These are phyloP conservation scores for Paracoccidioides lutzii DNA, from an alignment of 2,329 filamentous ascomycete species.

Conservation along the genomic window DNA sequence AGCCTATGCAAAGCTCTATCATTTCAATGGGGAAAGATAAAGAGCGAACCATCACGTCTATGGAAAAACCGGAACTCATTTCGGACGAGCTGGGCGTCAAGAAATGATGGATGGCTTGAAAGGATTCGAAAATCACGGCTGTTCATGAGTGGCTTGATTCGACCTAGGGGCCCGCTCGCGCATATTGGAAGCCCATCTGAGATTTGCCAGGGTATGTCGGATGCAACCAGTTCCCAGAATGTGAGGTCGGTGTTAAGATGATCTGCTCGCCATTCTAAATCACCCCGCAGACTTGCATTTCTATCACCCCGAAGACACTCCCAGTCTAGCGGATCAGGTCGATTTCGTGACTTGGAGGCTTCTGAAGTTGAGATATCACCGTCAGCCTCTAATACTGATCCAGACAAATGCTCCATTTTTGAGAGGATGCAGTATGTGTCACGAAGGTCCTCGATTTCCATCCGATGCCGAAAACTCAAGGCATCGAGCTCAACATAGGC, in stretches of 20 bases:
- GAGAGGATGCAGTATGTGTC: slow-evolving; percentile 2
- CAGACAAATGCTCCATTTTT: neutral
- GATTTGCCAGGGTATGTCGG: slow-evolving; percentile 1
- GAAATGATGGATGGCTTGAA: slow-evolving; percentile 1
- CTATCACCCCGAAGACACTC: slow-evolving; percentile 1
- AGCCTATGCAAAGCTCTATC: neutral
- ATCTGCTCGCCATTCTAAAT: slow-evolving; percentile 2
- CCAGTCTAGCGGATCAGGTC: neutral
- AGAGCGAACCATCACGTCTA: neutral
- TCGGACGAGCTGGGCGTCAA: slow-evolving; percentile 1
- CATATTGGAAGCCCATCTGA: slow-evolving; percentile 1
- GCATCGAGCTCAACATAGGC: neutral
- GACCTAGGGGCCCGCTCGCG: neutral
- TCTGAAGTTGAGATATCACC: neutral
- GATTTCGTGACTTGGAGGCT: neutral
- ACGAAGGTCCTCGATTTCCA: slow-evolving; percentile 1
- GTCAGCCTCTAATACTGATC: neutral
- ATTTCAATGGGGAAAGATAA: neutral
- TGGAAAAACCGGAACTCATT: slow-evolving; percentile 2
- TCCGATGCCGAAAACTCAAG: slow-evolving; percentile 2
- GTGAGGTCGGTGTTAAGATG: slow-evolving; percentile 1
- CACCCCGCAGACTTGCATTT: neutral
- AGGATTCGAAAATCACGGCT: slow-evolving; percentile 1
- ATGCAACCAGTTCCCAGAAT: slow-evolving; percentile 1
- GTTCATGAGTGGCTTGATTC: neutral